Conservation (phyloP, 805 yeast genomes). For the Zygosaccharomyces bisporus region DNA sequence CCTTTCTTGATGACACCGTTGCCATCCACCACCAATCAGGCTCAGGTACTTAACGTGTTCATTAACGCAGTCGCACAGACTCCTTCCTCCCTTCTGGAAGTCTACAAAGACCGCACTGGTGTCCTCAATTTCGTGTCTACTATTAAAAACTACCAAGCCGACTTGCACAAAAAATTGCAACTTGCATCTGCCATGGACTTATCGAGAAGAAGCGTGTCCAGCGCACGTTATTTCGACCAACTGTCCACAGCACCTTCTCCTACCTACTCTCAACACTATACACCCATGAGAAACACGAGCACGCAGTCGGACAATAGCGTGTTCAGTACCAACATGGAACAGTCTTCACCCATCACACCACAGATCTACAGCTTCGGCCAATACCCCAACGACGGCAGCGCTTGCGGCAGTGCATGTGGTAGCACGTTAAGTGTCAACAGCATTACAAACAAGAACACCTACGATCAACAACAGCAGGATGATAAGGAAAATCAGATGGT, state of each 20-base stretch:
- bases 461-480: conserved; percentile 9
- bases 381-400: conserved; percentile 18
- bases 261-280: conserved; percentile 28
- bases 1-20: conserved; percentile 30
- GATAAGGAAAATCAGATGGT: conserved; percentile 30
- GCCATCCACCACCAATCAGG: conserved; percentile 23
- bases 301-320: conserved; percentile 34
- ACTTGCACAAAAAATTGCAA: conserved; percentile 28
- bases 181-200: conserved; percentile 28
- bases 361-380: conserved; percentile 32
- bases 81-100: conserved; percentile 26
- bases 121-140: conserved; percentile 23
- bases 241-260: conserved; percentile 30
- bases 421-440: conserved; percentile 32
- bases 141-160: conserved; percentile 23
- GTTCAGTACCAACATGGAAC: conserved; percentile 26
- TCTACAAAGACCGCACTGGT: conserved; percentile 26
- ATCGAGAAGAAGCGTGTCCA: conserved; percentile 21
- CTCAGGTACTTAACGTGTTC: conserved; percentile 25
- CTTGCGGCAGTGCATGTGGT: conserved; percentile 24
- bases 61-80: conserved; percentile 24
- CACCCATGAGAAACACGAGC: conserved; percentile 35
- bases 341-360: conserved; percentile 35
- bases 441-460: conserved; percentile 18
- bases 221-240: conserved; percentile 20